A percentile compares a stretch with the other conserved stretches of the same genome.
These are phyloP conservation scores for Coffea canephora DNA, from an alignment of 257 asterid genomes.

Conservation along the genomic window DNA sequence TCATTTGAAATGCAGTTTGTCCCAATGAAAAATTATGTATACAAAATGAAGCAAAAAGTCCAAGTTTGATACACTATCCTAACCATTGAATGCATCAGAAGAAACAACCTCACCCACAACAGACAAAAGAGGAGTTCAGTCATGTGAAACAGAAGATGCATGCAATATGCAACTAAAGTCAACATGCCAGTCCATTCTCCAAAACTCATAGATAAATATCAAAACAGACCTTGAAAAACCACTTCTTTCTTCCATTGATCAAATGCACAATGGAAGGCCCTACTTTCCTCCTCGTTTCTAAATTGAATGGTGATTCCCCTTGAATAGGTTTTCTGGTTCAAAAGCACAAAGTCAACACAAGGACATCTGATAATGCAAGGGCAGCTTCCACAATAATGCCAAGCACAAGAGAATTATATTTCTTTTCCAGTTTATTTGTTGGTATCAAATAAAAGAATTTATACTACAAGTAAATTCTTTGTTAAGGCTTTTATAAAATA, in stretches of 20 bases:
- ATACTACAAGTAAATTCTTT: neutral
- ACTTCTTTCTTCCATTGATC: constrained; percentile 89
- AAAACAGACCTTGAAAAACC: constrained; percentile 74
- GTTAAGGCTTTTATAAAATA: neutral
- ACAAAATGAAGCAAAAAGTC: neutral
- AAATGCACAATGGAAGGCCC: constrained; percentile 89
- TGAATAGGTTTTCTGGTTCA: constrained; percentile 82
- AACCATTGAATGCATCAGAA: constrained; percentile 1
- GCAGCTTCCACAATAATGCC: constrained; percentile 24
- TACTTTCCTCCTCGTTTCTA: constrained; percentile 86
- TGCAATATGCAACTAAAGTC: neutral
- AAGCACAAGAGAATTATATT: neutral
- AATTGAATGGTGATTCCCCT: constrained; percentile 85
- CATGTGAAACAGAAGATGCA: neutral
- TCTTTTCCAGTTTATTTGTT: neutral
- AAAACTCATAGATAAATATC: constrained; percentile 14
- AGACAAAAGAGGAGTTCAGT: neutral
- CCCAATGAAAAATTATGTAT: neutral
- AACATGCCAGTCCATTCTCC: neutral
- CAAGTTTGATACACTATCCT: neutral
- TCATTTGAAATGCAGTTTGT: neutral
- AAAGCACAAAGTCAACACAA: constrained; percentile 39
- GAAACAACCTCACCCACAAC: neutral
- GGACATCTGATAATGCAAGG: constrained; percentile 22
- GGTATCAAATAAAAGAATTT: neutral